Evolutionary conservation across 305 asterid genomes (phyloP).

Genomic region (Striga hermonthica): DNA sequence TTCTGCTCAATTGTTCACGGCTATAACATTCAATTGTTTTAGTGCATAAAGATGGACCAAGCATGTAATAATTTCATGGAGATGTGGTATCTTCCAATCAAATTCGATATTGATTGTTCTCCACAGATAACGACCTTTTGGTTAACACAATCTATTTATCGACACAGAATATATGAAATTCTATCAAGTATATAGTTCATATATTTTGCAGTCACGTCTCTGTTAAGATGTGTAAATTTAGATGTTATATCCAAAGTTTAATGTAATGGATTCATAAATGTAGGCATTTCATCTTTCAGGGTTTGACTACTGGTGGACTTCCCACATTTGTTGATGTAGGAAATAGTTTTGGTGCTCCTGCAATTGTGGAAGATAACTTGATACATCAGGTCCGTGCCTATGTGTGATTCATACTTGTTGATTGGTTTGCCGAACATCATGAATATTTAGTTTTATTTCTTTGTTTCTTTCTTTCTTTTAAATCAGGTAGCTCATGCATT

Average conservation of each 20-base stretch:
- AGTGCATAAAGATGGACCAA: conserved; percentile 13
- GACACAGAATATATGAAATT: background rate
- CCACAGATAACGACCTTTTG: background rate
- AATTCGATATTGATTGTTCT: conserved; percentile 13
- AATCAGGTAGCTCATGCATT: conserved; percentile 21
- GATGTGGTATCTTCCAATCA: conserved; percentile 1
- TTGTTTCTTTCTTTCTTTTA: background rate
- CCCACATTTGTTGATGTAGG: conserved; percentile 96
- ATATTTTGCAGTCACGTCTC: background rate
- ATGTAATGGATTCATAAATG: no score
- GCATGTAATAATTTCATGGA: conserved; percentile 10
- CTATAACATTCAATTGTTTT: background rate
- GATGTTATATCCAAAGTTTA: no score
- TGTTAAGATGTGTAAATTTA: no score
- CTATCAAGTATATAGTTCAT: conserved; percentile 3
- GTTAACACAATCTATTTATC: background rate
- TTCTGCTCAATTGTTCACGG: conserved; percentile 9
- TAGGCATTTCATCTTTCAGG: conserved; percentile 42
- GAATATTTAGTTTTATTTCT: background rate
- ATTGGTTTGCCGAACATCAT: background rate
- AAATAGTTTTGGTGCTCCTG: conserved; percentile 98
- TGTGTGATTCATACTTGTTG: conserved; percentile 1
- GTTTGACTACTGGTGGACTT: conserved; percentile 97
- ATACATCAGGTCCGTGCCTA: conserved; percentile 60
- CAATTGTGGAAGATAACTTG: conserved; percentile 88